Percentiles rank a stretch among this genome's conserved stretches.
Conservation (phyloP, 345 rosid species). For the Triadica sebifera region DNA sequence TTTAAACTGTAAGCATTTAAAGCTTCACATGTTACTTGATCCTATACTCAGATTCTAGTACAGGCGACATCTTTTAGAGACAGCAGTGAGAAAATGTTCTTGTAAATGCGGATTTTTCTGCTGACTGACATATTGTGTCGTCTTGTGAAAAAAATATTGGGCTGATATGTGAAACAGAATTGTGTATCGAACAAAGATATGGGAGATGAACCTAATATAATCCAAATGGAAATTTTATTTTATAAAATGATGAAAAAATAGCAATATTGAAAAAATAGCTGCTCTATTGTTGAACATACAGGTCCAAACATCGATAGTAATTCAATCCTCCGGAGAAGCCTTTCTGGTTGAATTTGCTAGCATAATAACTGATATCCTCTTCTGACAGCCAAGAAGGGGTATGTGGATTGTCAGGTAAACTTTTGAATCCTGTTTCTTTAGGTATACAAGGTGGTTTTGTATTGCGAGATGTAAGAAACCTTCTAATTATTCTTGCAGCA, state of each 20-base stretch:
- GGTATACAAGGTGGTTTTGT: conserved; percentile 56
- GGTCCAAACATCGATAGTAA: conserved; percentile 68
- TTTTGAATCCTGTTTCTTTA: conserved; percentile 52
- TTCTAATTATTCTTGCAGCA: conserved; percentile 42
- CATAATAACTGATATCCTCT: conserved; percentile 58
- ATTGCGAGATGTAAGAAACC: conserved; percentile 40
- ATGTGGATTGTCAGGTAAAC: conserved; percentile 44
- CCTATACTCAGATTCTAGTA: neutral
- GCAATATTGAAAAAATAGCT: neutral
- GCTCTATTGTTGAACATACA: conserved; percentile 38
- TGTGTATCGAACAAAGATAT: neutral
- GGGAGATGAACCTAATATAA: neutral
- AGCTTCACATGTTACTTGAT: neutral
- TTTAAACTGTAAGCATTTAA: neutral
- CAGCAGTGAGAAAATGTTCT: neutral
- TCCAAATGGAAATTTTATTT: neutral
- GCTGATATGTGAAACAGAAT: neutral
- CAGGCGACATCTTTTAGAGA: too few species aligned
- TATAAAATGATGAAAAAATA: neutral
- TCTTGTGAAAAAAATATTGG: neutral
- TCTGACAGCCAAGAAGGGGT: conserved; percentile 76
- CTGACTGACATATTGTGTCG: neutral
- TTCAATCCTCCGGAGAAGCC: conserved; percentile 86
- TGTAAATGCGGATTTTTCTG: neutral
- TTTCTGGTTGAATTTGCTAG: conserved; percentile 49